phyloP scores from a whole-genome alignment of 352 stramenopile genomes.

The Pythium sukuiense region DNA sequence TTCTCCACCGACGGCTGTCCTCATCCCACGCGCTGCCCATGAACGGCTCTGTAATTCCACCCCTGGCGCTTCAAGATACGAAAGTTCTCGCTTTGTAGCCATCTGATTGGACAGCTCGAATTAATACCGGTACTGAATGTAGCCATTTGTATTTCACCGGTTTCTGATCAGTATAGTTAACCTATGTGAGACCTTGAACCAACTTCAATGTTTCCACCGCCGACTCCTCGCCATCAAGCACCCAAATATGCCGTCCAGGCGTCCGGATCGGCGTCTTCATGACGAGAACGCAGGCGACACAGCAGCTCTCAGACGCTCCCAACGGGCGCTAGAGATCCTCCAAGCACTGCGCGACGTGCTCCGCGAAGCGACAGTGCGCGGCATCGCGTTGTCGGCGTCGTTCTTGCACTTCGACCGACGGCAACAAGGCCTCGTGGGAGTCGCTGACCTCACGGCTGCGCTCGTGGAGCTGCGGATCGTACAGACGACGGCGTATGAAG shows the following conservation, averaged over 20 bases:
- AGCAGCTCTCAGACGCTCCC: background rate
- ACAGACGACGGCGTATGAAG: conserved; percentile 14
- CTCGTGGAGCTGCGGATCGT: conserved; percentile 44
- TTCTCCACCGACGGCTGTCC: background rate
- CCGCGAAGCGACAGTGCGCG: conserved; percentile 43
- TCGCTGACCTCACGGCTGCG: conserved; percentile 52
- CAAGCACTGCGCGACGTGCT: conserved; percentile 49
- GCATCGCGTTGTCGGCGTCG: conserved; percentile 47
- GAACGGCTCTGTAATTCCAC: background rate
- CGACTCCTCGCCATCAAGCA: background rate
- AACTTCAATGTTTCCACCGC: background rate
- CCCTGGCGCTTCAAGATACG: background rate
- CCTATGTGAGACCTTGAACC: background rate
- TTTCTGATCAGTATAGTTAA: background rate
- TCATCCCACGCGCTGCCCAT: background rate
- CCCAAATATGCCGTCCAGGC: background rate
- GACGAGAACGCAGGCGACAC: background rate
- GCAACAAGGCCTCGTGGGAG: conserved; percentile 43
- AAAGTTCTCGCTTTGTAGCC: conserved; percentile 11
- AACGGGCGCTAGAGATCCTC: conserved; percentile 22
- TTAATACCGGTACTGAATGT: background rate
- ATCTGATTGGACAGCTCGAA: conserved; percentile 15
- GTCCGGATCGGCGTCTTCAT: background rate
- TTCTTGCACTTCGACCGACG: conserved; percentile 61
- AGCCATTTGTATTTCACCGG: background rate